phyloP scores from a whole-genome alignment of 345 rosid genomes.

The Rubroshorea leprosula region DNA sequence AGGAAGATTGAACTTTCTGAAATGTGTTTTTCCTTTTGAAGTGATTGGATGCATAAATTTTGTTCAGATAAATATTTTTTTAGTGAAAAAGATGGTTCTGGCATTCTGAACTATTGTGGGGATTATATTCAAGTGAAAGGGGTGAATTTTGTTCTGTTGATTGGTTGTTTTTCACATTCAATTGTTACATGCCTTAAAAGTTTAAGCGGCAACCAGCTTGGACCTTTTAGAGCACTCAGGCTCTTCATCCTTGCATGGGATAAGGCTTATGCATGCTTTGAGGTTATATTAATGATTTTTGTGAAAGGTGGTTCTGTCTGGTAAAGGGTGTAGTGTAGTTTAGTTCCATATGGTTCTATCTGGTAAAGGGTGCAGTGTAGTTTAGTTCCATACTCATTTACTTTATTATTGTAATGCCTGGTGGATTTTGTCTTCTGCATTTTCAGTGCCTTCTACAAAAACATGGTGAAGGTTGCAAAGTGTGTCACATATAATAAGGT shows the following conservation, averaged over 20 bases:
- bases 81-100: too few species aligned
- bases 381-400: too few species aligned
- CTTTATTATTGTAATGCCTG: too few species aligned
- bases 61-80: too few species aligned
- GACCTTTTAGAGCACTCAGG: background rate
- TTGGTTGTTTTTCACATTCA: background rate
- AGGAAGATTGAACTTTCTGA: background rate
- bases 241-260: background rate
- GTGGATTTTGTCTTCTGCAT: background rate
- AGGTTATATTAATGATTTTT: background rate
- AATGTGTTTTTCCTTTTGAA: too few species aligned
- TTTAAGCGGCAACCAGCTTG: background rate
- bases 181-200: background rate
- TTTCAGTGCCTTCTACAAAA: slow-evolving; percentile 76
- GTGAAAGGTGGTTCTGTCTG: too few species aligned
- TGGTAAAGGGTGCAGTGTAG: too few species aligned
- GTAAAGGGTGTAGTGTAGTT: too few species aligned
- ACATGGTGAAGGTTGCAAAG: slow-evolving; percentile 82
- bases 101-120: too few species aligned
- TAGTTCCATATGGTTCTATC: too few species aligned
- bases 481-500: slow-evolving; percentile 91
- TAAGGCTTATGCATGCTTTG: too few species aligned
- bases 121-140: background rate
- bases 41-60: too few species aligned
- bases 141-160: background rate